These are phyloP conservation scores for Tricholoma flavovirens DNA, from an alignment of 768 basidiomycete genomes.

Conservation along the genomic window DNA sequence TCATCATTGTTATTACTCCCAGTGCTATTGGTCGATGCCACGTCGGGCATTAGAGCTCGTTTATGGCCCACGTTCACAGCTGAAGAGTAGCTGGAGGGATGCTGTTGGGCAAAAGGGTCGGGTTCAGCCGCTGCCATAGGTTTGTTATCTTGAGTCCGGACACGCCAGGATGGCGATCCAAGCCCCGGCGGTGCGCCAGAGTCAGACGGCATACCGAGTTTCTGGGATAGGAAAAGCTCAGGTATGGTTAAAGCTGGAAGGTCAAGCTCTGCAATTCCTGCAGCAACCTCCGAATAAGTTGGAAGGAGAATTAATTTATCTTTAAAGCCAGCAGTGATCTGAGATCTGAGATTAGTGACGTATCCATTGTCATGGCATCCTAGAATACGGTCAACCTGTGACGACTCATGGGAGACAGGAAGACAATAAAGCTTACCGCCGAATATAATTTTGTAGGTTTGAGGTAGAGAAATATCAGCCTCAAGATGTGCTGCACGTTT, in stretches of 20 bases:
- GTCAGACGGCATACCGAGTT: constrained; percentile 31
- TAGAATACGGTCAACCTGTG: constrained; percentile 16
- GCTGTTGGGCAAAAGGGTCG: neutral
- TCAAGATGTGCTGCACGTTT: constrained; percentile 42
- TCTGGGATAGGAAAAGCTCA: constrained; percentile 54
- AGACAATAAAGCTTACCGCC: constrained; percentile 39
- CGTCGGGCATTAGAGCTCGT: constrained; percentile 29
- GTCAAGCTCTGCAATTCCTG: constrained; percentile 49
- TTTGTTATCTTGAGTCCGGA: constrained; percentile 17
- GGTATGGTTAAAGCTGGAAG: constrained; percentile 50
- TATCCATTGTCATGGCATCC: constrained; percentile 75
- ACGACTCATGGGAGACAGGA: neutral
- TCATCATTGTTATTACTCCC: constrained; percentile 42
- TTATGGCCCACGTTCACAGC: constrained; percentile 27
- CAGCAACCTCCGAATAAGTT: constrained; percentile 56
- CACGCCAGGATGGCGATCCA: constrained; percentile 3
- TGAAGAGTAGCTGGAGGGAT: constrained; percentile 34
- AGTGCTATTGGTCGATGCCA: constrained; percentile 36
- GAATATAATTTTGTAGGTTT: constrained; percentile 62
- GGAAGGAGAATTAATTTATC: constrained; percentile 60
- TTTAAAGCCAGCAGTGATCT: constrained; percentile 58
- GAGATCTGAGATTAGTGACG: constrained; percentile 51
- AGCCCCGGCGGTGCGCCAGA: neutral
- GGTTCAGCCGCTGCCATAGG: constrained; percentile 12
- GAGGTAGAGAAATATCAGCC: constrained; percentile 55